phyloP scores from a whole-genome alignment of 2,329 filamentous ascomycete species.

The Aspergillus latus region DNA sequence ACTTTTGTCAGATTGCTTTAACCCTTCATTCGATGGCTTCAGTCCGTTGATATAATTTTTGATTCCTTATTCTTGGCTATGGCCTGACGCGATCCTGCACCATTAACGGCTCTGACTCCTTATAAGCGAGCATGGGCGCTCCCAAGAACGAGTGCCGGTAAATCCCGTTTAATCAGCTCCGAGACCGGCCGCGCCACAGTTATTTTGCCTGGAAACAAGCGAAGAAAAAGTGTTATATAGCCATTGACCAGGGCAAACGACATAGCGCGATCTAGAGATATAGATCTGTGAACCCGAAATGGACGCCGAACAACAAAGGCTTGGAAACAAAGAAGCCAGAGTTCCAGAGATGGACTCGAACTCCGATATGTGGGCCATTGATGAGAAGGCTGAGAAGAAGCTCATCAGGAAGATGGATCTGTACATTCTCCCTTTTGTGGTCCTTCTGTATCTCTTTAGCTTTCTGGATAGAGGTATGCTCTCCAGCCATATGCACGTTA shows the following conservation, averaged over 20 bases:
- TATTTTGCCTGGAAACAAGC: not conserved
- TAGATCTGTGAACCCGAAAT: conserved; percentile 9
- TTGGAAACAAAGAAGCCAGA: conserved; percentile 7
- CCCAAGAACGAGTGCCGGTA: not conserved
- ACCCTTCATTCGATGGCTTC: not conserved
- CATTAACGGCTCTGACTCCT: not conserved
- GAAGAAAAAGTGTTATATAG: not conserved
- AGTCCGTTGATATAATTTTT: not conserved
- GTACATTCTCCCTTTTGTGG: conserved; percentile 43
- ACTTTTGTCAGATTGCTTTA: conserved; percentile 6
- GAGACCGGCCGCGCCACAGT: conserved; percentile 4
- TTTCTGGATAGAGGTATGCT: conserved; percentile 64
- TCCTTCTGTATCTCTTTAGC: conserved; percentile 65
- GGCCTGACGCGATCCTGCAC: not conserved
- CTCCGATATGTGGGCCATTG: conserved; percentile 24
- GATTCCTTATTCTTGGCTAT: not conserved
- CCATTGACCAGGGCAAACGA: not conserved
- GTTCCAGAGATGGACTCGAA: conserved; percentile 15
- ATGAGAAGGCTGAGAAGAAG: conserved; percentile 29
- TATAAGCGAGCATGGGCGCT: not conserved
- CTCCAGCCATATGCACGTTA: not conserved
- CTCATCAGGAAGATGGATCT: conserved; percentile 43
- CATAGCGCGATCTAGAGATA: not conserved
- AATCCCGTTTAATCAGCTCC: not conserved
- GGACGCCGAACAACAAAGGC: conserved; percentile 20